Base-by-base conservation (phyloP, 208 protist genomes). In the Crithidia brevicula region DNA sequence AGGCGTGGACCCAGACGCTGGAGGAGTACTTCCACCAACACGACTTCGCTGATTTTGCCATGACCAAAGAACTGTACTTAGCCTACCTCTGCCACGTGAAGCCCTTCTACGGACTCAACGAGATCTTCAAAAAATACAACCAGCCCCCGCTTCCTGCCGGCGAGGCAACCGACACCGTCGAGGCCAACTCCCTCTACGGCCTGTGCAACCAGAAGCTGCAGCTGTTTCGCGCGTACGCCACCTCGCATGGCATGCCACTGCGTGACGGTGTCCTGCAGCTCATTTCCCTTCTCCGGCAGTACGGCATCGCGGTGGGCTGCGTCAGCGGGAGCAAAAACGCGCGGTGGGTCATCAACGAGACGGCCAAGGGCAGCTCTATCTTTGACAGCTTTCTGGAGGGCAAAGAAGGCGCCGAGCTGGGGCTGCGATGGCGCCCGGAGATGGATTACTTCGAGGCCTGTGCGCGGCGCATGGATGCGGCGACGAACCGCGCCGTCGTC, bases 241-340 rank as follows among this genome's bases (percentile, higher is more conserved):
- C 74, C 31, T 59, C 69, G 25, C 42, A 77, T 10, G 87, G 85
- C 16, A 66, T 95, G 27, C 64, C 62, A 40, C 56, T 88, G 53
- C 81, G 86, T 28, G 77, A 86, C 31, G 88, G 85, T 1, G 74
- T 79, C 1, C 53, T 93, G 18, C 57, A 88, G 50, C 72, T 97
- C 20, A 80, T 97, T 27, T 65, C 83, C 4, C 60, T 91, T 28
- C 73, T 97, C 10, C 81, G 82, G 4, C 76, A 91, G 51, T 86
- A 81, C 51, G 88, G 81, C 18, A 94, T 97, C 59, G 64, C 72
- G 7, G 73, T 97, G 33, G 93, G 93, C 20, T 91, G 88, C 76
- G 91, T 95, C 2, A 85, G 91, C 23, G 77, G 78, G 11, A 97
- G 93, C 66, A 89, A 89, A 58, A 94, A 92, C 52, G 93, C 89